Evolutionary conservation across 306 rosid genomes (phyloP), one percentile per base, ranked within the genome.

Genomic region (Castanea mollissima): DNA sequence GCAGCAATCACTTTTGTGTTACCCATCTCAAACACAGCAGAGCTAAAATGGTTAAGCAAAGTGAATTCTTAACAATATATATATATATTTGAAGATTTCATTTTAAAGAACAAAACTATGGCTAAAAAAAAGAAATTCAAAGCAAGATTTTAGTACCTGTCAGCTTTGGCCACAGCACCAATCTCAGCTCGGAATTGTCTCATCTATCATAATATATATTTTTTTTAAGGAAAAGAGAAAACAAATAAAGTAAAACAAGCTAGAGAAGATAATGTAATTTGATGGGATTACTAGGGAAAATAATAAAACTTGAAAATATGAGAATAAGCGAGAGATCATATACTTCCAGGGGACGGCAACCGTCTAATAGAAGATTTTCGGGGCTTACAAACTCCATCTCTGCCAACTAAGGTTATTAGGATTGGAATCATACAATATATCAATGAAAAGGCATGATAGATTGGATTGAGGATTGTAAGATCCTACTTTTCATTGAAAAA

Each of bases 1-100:
- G 97, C 97, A 55, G 96, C 98, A 85, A 94, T 74, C 56, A 92
- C 97, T 84, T 94, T 91, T 69, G 98, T 92, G 85, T 89, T 89
- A 69, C 97, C 97, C 98, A 94, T 94, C 91, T 94, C 97, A 68
- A 94, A 94, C 71, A 87, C 38, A 25, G 97, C 94, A 69, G 97
- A 94, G 41, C 97, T 92, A 88, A 71, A 20, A 78, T 78, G 14
- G 31, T 1, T 1, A 25, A 25, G 27, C 27, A 25, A 25, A 25
- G 27, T 25, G 27, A 25, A 25, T 25, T 25, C 27, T 25, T 25
- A 25, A 25, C 27, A 25, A 25, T 25, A 25, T 25, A 25, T 25
- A 25, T 25, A 25, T 25, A 25, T 25, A 25, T 25, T 25, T 25
- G 27, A 25, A 25, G 27, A 25, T 1, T 25, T 25, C 27, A 25